Conservation (phyloP, 2,329 filamentous ascomycete genomes). For the Westerdykella ornata region DNA sequence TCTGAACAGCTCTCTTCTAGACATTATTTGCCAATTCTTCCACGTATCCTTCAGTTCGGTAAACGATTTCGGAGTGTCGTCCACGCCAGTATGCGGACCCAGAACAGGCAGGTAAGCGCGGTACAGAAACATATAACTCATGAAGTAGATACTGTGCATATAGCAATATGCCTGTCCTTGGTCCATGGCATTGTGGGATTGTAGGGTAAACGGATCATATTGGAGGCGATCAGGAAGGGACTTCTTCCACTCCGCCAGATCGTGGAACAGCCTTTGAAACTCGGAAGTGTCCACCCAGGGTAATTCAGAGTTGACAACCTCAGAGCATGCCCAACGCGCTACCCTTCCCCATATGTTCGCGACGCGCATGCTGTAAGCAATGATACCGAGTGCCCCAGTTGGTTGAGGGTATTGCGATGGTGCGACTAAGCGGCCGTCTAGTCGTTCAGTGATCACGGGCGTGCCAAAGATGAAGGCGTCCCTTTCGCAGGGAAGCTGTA, state of each 20-base stretch:
- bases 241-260: slow-evolving; percentile 33
- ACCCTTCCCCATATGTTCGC: slow-evolving; percentile 40
- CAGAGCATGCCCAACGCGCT: slow-evolving; percentile 37
- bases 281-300: slow-evolving; percentile 34
- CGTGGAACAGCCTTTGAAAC: slow-evolving; percentile 32
- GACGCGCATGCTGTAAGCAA: slow-evolving; percentile 35
- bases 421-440: slow-evolving; percentile 23
- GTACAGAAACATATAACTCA: slow-evolving; percentile 39
- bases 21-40: slow-evolving; percentile 35
- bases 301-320: slow-evolving; percentile 31
- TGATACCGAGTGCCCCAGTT: slow-evolving; percentile 34
- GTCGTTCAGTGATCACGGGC: slow-evolving; percentile 29
- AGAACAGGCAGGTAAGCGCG: slow-evolving; percentile 37
- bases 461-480: slow-evolving; percentile 38
- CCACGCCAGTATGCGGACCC: slow-evolving; percentile 27
- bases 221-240: slow-evolving; percentile 31
- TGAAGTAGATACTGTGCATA: slow-evolving; percentile 40
- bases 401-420: slow-evolving; percentile 26
- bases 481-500: slow-evolving; percentile 37
- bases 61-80: slow-evolving; percentile 30
- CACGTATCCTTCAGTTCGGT: slow-evolving; percentile 30
- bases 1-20: slow-evolving; percentile 32
- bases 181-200: slow-evolving; percentile 39
- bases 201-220: slow-evolving; percentile 35
- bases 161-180: slow-evolving; percentile 39